A percentile compares a stretch with the other conserved stretches of the same genome.
Evolutionary conservation across 2,329 filamentous ascomycete species (phyloP).

Genomic region (Microcera coccophila): DNA sequence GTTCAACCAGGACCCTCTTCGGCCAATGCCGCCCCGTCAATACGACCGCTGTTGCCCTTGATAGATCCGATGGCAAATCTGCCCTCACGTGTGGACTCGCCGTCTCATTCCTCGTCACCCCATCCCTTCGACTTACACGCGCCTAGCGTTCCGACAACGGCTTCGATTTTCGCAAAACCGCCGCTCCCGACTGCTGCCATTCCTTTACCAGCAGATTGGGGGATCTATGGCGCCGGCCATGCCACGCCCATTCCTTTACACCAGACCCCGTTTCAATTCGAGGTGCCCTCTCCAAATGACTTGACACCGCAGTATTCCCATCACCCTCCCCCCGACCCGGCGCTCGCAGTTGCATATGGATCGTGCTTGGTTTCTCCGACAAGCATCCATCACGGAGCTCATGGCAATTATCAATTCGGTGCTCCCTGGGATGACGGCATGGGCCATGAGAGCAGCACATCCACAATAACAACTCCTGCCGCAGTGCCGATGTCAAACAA

Average conservation of each 20-base stretch:
- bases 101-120: background rate
- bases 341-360: conserved; percentile 17
- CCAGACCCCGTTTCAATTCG: conserved; percentile 21
- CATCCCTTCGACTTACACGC: conserved; percentile 17
- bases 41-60: background rate
- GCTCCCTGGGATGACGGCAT: conserved; percentile 22
- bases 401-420: conserved; percentile 15
- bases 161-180: conserved; percentile 14
- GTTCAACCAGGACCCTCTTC: background rate
- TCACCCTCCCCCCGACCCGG: conserved; percentile 12
- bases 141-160: background rate
- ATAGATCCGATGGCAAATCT: too few relatives aligned
- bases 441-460: conserved; percentile 20
- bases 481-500: conserved; percentile 16
- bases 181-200: background rate
- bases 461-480: conserved; percentile 23
- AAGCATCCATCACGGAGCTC: conserved; percentile 18
- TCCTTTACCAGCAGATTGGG: conserved; percentile 19
- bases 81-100: background rate
- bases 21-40: background rate
- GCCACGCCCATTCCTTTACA: conserved; percentile 13
- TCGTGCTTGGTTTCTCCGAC: conserved; percentile 22
- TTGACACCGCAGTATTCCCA: conserved; percentile 17
- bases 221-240: conserved; percentile 17
- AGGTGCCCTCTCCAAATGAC: conserved; percentile 13